Evolutionary conservation across 176 grass and related monocot species (phyloP).

Genomic region (Oryza glumipatula): DNA sequence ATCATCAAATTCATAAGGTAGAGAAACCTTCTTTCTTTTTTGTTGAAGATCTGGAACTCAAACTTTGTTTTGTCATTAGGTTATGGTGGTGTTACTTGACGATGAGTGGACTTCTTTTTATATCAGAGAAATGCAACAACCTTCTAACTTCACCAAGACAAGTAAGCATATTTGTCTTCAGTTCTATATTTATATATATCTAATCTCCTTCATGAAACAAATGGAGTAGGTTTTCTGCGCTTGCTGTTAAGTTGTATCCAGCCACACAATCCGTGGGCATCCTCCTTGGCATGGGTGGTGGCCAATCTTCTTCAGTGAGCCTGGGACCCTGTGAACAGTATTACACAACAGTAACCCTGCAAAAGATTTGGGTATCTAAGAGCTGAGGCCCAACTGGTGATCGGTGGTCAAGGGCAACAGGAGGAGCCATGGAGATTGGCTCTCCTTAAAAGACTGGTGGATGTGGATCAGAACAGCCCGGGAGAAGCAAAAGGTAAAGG

Average conservation of each 20-base stretch:
- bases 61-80: constrained; percentile 16
- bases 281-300: constrained; percentile 45
- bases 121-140: constrained; percentile 11
- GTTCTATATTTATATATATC: background rate
- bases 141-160: background rate
- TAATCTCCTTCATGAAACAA: constrained; percentile 25
- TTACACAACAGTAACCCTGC: constrained; percentile 44
- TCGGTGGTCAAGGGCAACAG: constrained; percentile 52
- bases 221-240: constrained; percentile 33
- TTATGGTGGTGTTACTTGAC: constrained; percentile 40
- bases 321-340: constrained; percentile 43
- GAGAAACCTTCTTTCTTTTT: constrained; percentile 20
- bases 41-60: constrained; percentile 22
- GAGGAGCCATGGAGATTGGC: constrained; percentile 38
- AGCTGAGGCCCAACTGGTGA: constrained; percentile 41
- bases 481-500: constrained; percentile 15
- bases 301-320: constrained; percentile 44
- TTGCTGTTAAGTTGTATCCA: constrained; percentile 32
- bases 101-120: background rate
- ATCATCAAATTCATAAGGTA: constrained; percentile 6
- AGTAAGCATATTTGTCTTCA: constrained; percentile 15
- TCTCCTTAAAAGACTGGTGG: constrained; percentile 42
- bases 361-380: constrained; percentile 57
- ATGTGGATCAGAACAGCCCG: constrained; percentile 47
- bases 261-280: constrained; percentile 46